Conservation (phyloP, 2,329 filamentous ascomycete genomes). For the Saccharata proteae region DNA sequence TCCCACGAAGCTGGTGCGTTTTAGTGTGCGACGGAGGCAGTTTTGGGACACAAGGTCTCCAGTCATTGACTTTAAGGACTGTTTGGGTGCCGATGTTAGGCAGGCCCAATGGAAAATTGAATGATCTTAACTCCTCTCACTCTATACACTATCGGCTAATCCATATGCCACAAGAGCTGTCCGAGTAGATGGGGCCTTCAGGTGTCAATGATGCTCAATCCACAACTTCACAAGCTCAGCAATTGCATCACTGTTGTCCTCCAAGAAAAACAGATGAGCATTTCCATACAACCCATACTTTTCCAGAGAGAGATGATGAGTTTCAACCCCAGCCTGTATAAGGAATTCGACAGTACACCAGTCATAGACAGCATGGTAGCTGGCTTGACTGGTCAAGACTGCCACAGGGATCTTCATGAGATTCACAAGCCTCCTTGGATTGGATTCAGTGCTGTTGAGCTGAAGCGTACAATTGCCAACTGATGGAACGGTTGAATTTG, state of each 20-base stretch:
- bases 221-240: not conserved
- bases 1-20: too few species aligned
- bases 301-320: not conserved
- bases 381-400: constrained; percentile 3
- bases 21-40: too few species aligned
- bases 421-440: constrained; percentile 3
- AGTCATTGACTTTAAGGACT: too few species aligned
- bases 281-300: constrained; percentile 1
- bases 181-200: too few species aligned
- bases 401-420: constrained; percentile 2
- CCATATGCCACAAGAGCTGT: too few species aligned
- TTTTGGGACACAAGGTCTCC: too few species aligned
- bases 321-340: constrained; percentile 2
- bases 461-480: constrained; percentile 3
- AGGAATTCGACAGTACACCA: constrained; percentile 7
- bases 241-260: constrained; percentile 4
- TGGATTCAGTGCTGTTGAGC: constrained; percentile 1
- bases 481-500: not conserved
- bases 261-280: constrained; percentile 2
- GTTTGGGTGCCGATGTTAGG: too few species aligned
- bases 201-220: constrained; percentile 4
- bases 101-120: too few species aligned
- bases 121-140: too few species aligned
- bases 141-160: too few species aligned
- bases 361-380: constrained; percentile 7